Evolutionary conservation across 2,329 filamentous ascomycete genomes (phyloP).

Genomic region (Macrophomina pseudophaseolina): DNA sequence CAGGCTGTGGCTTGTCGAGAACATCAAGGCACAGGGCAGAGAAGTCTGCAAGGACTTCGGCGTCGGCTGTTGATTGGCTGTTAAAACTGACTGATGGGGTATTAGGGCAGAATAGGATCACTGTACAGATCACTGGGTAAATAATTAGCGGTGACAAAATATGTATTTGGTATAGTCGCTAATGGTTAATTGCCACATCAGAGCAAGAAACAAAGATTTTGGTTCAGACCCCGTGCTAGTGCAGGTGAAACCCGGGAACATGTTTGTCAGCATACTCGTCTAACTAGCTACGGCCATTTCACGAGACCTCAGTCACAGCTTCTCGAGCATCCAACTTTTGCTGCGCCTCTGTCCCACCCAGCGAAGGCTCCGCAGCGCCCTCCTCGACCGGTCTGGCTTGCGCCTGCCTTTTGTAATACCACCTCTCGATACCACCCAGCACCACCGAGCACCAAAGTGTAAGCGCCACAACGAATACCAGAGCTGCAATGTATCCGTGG

Average conservation of each 20-base stretch:
- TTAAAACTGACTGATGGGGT: too few relatives aligned
- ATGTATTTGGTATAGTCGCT: too few relatives aligned
- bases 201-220: too few relatives aligned
- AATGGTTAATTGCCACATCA: too few relatives aligned
- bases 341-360: neutral
- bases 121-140: too few relatives aligned
- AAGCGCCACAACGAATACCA: slow-evolving; percentile 29
- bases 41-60: slow-evolving; percentile 45
- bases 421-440: slow-evolving; percentile 10
- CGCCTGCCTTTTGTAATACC: slow-evolving; percentile 7
- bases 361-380: neutral
- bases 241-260: too few relatives aligned
- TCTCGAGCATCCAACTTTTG: slow-evolving; percentile 2
- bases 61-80: slow-evolving; percentile 3
- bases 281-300: neutral
- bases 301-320: neutral
- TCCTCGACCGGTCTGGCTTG: neutral
- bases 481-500: slow-evolving; percentile 22
- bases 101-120: too few relatives aligned
- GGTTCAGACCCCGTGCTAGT: too few relatives aligned
- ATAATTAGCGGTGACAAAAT: too few relatives aligned
- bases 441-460: slow-evolving; percentile 26
- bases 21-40: slow-evolving; percentile 40
- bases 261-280: too few relatives aligned
- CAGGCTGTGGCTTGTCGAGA: slow-evolving; percentile 44